These are phyloP conservation scores for Salmacisia buchloeana DNA, from an alignment of 1,284 basidiomycete species.

Conservation along the genomic window DNA sequence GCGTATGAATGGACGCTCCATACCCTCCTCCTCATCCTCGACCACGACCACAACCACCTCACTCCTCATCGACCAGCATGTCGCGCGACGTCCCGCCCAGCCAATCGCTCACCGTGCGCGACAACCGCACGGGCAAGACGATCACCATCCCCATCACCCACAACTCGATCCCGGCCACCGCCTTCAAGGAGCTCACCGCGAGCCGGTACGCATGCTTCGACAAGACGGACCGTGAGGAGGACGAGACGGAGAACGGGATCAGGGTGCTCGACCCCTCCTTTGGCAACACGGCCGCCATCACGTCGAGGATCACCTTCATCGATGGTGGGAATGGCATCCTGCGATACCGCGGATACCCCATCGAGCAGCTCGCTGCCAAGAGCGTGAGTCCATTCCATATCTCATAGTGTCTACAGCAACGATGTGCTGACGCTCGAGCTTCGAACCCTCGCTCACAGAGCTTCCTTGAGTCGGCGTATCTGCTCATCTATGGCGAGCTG, in stretches of 20 bases:
- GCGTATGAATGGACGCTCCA: background rate
- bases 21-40: background rate
- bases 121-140: slow-evolving; percentile 76
- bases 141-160: slow-evolving; percentile 60
- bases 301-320: slow-evolving; percentile 76
- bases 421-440: no score
- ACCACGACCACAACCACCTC: background rate
- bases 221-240: slow-evolving; percentile 57
- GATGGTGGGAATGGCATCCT: slow-evolving; percentile 56
- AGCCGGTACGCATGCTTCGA: slow-evolving; percentile 49
- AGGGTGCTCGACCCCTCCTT: slow-evolving; percentile 41
- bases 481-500: slow-evolving; percentile 66
- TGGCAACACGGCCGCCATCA: slow-evolving; percentile 75
- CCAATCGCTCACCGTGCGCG: slow-evolving; percentile 62
- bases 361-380: slow-evolving; percentile 76
- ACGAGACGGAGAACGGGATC: slow-evolving; percentile 56
- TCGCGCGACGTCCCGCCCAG: background rate
- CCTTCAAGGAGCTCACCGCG: slow-evolving; percentile 68
- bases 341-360: slow-evolving; percentile 66
- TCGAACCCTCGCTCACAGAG: slow-evolving; percentile 60
- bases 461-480: slow-evolving; percentile 74
- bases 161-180: slow-evolving; percentile 57
- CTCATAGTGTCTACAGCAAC: no score
- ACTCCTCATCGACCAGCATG: background rate
- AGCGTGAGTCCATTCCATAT: no score